A percentile compares a stretch with the other conserved stretches of the same genome.
phyloP scores from a whole-genome alignment of 1,284 basidiomycete species.

The Moesziomyces sp. region DNA sequence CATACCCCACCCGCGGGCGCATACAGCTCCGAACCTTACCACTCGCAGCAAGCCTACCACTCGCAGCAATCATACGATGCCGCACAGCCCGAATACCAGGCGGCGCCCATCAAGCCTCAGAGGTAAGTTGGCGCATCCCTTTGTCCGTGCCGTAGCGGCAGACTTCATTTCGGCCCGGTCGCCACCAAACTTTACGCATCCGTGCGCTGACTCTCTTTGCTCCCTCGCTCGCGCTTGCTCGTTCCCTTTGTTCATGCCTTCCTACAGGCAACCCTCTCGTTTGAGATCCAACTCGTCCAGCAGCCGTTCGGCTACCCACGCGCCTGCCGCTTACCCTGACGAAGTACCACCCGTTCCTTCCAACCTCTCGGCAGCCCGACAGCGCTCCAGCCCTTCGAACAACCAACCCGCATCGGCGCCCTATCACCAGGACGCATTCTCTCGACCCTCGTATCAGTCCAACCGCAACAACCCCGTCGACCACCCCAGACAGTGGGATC shows the following conservation, averaged over 20 bases:
- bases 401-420: conserved; percentile 4
- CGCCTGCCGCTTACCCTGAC: conserved; percentile 18
- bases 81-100: conserved; percentile 28
- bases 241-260: background rate
- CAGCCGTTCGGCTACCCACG: conserved; percentile 15
- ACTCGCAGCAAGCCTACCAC: conserved; percentile 12
- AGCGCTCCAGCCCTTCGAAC: conserved; percentile 3
- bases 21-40: conserved; percentile 13
- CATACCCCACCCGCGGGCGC: conserved; percentile 8
- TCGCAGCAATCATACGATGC: conserved; percentile 19
- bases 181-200: background rate
- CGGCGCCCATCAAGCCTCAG: conserved; percentile 31
- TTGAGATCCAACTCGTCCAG: conserved; percentile 27
- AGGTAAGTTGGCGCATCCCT: conserved; percentile 18
- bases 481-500: conserved; percentile 36
- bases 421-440: conserved; percentile 15
- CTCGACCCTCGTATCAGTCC: conserved; percentile 15
- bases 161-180: conserved; percentile 6
- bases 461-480: conserved; percentile 6
- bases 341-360: conserved; percentile 32
- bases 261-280: conserved; percentile 27
- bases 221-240: conserved; percentile 6
- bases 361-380: conserved; percentile 25
- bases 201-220: background rate
- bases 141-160: background rate